Evolutionary conservation across 2,329 filamentous ascomycete species (phyloP), one percentile per base, ranked within the genome.

Genomic region (Helotiales sp.): DNA sequence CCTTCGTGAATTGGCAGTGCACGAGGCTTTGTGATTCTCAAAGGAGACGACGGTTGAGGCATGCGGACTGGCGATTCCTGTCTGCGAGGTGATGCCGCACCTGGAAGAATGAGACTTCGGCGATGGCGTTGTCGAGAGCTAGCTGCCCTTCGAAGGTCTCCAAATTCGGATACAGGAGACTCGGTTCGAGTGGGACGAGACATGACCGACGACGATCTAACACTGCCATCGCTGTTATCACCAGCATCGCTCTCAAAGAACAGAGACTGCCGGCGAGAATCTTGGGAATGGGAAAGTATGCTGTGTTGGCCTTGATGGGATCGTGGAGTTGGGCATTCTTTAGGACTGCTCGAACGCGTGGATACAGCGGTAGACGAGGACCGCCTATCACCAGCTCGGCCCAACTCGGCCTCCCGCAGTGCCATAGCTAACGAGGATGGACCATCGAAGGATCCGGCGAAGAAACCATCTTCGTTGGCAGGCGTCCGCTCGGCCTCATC

Each of bases 121-220:
- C 95, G 86, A 64, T 98, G 93, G 60, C 90, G 87, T 63, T 96
- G 91, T 57, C 89, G 83, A 40, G 89, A 87, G 70, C 90, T 93
- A 30, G 89, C 85, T 48, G 90, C 86, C 58, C 91, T 84, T 61
- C 88, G 83, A 22, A 96, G 77, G 63, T 85, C 83, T 52, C 89
- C 87, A 68, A 93, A 86, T 60, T 98, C 95, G 5, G 92, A 96
- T 19, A 91, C 88, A 2, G 95, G 95, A 0, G 95, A 99, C 60
- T 97, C 93, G 1, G 90, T 93, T 62, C 92, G 83, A 46, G 86
- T 79, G 10, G 85, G 85, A 31, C 86, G 82, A 3, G 90, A 88
- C 50, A 91, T 77, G 3, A 89, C 78, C 0, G 92, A 96, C 2
- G 85, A 84, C 1, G 93, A 98, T 42, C 89, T 85, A 54, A 92